Evolutionary conservation across 352 stramenopile genomes (phyloP).

Genomic region (Phytophthora pini): DNA sequence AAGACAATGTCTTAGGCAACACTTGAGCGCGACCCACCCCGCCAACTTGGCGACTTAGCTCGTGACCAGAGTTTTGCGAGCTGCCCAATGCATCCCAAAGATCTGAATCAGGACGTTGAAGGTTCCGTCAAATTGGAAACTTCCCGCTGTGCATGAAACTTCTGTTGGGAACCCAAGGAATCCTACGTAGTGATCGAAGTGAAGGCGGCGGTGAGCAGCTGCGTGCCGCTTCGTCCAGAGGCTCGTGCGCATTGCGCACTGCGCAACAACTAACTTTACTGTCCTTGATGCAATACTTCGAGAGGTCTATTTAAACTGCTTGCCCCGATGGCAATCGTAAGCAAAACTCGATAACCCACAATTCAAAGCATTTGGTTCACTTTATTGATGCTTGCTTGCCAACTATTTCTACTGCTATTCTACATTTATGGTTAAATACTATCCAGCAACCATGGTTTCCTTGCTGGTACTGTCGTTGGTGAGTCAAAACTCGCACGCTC

Average conservation of each 20-base stretch:
- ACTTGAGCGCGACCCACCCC: no score
- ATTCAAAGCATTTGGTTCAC: background rate
- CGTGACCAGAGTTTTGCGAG: no score
- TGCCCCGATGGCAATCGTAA: no score
- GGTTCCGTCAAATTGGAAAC: constrained; percentile 14
- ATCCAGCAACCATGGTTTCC: background rate
- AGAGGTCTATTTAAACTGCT: no score
- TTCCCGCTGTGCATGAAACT: constrained; percentile 11
- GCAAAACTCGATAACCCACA: no score
- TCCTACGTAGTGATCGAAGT: background rate
- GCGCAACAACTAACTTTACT: background rate
- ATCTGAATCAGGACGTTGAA: constrained; percentile 6
- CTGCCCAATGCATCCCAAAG: no score
- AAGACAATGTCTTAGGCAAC: no score
- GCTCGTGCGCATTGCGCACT: background rate
- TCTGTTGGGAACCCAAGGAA: constrained; percentile 1
- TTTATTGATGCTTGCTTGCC: constrained; percentile 11
- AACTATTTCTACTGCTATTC: constrained; percentile 19
- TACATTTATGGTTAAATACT: constrained; percentile 42
- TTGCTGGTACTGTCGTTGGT: background rate
- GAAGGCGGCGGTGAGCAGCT: background rate
- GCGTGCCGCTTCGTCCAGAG: constrained; percentile 1
- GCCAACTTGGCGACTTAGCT: no score
- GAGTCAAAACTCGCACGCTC: constrained; percentile 6
- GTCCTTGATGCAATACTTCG: no score